phyloP scores from a whole-genome alignment of 306 rosid genomes.

The Fragaria nilgerrensis region DNA sequence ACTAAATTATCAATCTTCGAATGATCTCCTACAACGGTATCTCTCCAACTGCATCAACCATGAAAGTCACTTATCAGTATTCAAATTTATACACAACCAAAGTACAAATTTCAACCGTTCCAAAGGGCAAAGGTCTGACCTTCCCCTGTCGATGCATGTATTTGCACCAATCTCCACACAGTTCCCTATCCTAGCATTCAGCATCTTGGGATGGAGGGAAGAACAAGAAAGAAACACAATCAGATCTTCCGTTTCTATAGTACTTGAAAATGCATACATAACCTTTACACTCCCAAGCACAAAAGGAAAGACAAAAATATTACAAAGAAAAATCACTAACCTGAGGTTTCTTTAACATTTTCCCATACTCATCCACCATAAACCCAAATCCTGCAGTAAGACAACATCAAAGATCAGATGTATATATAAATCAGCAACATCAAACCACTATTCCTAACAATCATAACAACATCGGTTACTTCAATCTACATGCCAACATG shows the following conservation, averaged over 20 bases:
- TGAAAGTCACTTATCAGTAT: constrained; percentile 21
- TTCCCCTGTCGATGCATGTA: constrained; percentile 93
- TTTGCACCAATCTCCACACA: constrained; percentile 87
- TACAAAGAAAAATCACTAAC: constrained; percentile 39
- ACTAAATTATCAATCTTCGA: constrained; percentile 90
- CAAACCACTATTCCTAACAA: neutral
- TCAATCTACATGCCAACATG: neutral
- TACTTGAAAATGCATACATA: neutral
- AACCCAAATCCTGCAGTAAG: constrained; percentile 78
- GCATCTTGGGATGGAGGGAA: constrained; percentile 41
- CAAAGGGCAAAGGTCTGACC: constrained; percentile 43
- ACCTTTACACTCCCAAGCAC: neutral
- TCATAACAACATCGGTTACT: neutral
- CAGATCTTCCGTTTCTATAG: constrained; percentile 14
- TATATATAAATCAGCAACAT: neutral
- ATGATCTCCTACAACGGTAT: constrained; percentile 72
- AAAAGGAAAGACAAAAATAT: neutral
- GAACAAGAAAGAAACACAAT: constrained; percentile 27
- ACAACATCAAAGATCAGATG: constrained; percentile 17
- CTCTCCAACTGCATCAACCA: constrained; percentile 84
- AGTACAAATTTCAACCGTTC: constrained; percentile 18
- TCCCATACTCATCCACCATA: constrained; percentile 67
- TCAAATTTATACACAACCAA: constrained; percentile 7
- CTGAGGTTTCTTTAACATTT: constrained; percentile 86
- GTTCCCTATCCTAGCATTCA: constrained; percentile 72